Evolutionary conservation across 495 filamentous ascomycete species (phyloP), one percentile per base, ranked within the genome.

Genomic region (Glarea lozoyensis): DNA sequence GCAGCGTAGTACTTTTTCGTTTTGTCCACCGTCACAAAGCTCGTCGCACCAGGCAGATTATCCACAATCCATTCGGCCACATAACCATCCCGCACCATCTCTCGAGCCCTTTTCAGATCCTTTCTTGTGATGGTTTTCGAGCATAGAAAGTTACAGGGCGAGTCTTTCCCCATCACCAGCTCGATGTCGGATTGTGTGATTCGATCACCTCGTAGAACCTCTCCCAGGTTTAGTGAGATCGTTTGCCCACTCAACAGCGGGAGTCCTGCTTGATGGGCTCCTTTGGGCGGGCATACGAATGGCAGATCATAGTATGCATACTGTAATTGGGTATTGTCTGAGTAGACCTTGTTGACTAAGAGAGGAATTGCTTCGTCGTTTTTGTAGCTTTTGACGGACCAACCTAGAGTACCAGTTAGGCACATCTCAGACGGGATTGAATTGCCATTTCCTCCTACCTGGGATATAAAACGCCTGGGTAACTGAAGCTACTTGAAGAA

Each of bases 11-110:
- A 94, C 59, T 88, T 94, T 50, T 81, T 78, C 40, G 73, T 79
- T 59, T 86, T 87, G 59, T 96, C 89, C 11, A 86, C 82, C 0
- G 86, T 93, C 33, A 94, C 87, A 54, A 94, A 96, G 56, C 81
- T 88, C 3, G 89, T 94, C 30, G 89, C 89, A 6, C 89, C 89
- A 9, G 89, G 89, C 19, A 96, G 69, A 48, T 96, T 96, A 59
- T 96, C 89, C 32, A 90, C 86, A 53, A 96, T 96, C 89, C 89
- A 96, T 60, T 96, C 89, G 2, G 81, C 82, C 31, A 94, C 84
- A 60, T 94, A 94, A 30, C 87, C 87, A 41, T 88, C 76, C 46
- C 72, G 74, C 33, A 95, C 80, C 49, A 96, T 64, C 44, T 88
- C 68, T 37, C 74, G 76, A 4, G 83, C 86, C 58, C 78, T 73